These are phyloP conservation scores for Pestalotiopsis sp. DNA, from an alignment of 2,329 filamentous ascomycete genomes.

Conservation along the genomic window DNA sequence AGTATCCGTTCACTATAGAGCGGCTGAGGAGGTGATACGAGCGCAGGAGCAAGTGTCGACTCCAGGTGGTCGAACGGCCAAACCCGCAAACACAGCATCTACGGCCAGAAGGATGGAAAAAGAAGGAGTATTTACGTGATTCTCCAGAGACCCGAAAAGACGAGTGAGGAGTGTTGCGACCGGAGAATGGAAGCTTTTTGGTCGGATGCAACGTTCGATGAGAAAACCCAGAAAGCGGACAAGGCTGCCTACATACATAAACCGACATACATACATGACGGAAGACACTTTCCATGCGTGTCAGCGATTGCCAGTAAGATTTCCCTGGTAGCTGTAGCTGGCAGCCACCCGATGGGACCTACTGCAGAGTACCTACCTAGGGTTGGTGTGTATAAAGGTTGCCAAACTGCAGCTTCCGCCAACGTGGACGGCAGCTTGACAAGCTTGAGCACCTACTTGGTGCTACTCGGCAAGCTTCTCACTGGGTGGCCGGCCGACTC, in stretches of 20 bases:
- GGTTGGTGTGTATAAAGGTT: background rate
- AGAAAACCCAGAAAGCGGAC: background rate
- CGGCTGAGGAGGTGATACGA: background rate
- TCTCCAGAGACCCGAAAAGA: background rate
- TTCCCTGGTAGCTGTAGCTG: background rate
- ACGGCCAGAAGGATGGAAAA: background rate
- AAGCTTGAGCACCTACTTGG: background rate
- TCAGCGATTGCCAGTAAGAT: background rate
- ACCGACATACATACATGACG: background rate
- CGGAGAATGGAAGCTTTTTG: background rate
- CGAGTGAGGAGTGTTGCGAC: background rate
- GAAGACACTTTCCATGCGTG: background rate
- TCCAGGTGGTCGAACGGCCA: background rate
- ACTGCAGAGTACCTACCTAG: background rate
- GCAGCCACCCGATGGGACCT: background rate
- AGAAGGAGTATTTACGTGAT: background rate
- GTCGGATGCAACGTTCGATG: background rate
- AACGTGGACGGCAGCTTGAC: background rate
- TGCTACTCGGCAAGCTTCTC: background rate
- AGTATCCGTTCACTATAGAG: background rate
- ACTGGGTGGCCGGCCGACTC: background rate
- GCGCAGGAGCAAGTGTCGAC: background rate
- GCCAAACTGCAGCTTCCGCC: constrained; percentile 2
- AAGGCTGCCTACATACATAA: background rate
- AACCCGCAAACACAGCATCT: background rate